Base-by-base conservation (phyloP, 129 eudicot genomes). In the Lactuca saligna region DNA sequence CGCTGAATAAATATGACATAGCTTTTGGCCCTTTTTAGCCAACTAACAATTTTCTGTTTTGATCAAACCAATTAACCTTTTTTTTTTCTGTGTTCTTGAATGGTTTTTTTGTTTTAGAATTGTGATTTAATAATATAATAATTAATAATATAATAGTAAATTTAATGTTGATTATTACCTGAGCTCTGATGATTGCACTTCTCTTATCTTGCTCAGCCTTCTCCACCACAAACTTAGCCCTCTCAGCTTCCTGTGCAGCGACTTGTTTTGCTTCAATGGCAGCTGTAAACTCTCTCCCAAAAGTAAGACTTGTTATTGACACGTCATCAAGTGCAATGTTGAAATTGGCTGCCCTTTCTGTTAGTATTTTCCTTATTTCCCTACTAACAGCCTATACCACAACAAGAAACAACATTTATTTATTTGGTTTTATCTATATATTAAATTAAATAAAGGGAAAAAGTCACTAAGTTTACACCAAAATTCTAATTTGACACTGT, bases 161-260 rank as follows among this genome's bases (percentile, higher is more conserved):
- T 29, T 44, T 17, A 13, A 0, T 17, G 4, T 25, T 25, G 1
- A 38, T 35, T 9, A 61, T 58, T 12, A 80, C 88, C 82, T 84
- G 86, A 10, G 89, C 89, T 70, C 89, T 67, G 66, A 84, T 84
- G 37, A 84, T 75, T 48, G 89, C 89, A 75, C 86, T 78, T 63
- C 68, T 61, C 64, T 84, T 84, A 61, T 81, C 89, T 61, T 84
- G 89, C 75, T 84, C 82, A 14, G 89, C 89, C 59, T 81, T 84
- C 58, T 84, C 86, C 2, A 84, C 86, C 9, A 84, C 82, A 68
- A 84, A 84, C 80, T 84, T 84, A 46, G 89, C 86, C 65, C 89
- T 81, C 75, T 84, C 89, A 37, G 86, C 86, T 68, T 84, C 86
- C 54, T 84, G 89, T 17, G 86, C 86, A 74, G 89, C 89, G 65